Evolutionary conservation across 1,284 basidiomycete species (phyloP).

Genomic region (Boletellus deceptivus): DNA sequence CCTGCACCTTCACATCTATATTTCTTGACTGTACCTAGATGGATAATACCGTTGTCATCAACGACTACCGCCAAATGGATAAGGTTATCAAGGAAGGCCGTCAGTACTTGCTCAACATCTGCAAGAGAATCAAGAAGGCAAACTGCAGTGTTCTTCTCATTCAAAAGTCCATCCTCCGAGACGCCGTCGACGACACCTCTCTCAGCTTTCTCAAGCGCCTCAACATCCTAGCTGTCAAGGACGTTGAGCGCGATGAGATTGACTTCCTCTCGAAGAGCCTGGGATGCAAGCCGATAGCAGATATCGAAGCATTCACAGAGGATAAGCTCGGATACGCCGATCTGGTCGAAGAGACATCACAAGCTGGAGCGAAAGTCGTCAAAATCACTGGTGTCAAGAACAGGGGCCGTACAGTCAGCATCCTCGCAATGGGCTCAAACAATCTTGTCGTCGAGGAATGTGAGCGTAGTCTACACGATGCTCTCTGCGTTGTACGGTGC

Average conservation of each 20-base stretch:
- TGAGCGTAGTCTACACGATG: conserved; percentile 97
- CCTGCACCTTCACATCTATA: not conserved
- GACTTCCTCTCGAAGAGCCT: conserved; percentile 96
- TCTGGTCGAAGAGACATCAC: conserved; percentile 87
- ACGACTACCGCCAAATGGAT: conserved; percentile 99
- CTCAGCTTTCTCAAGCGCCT: conserved; percentile 98
- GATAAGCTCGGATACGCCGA: conserved; percentile 98
- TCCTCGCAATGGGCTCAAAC: conserved; percentile 95
- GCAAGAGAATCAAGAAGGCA: conserved; percentile 99
- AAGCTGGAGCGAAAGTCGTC: conserved; percentile 89
- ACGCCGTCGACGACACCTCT: conserved; percentile 98
- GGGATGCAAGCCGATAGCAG: conserved; percentile 94
- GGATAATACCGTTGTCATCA: conserved; percentile 99
- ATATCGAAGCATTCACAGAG: conserved; percentile 98
- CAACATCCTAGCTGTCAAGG: conserved; percentile 96
- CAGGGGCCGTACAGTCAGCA: conserved; percentile 90
- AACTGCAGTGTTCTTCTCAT: conserved; percentile 99
- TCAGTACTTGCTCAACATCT: conserved; percentile 96
- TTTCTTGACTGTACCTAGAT: conserved; percentile 57
- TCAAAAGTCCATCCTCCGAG: conserved; percentile 98
- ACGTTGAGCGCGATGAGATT: conserved; percentile 98
- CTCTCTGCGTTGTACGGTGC: conserved; percentile 96
- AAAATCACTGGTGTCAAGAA: conserved; percentile 96
- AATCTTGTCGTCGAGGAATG: conserved; percentile 95
- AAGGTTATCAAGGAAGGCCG: conserved; percentile 99